Evolutionary conservation across 208 protist species (phyloP).

Genomic region (Angomonas ambiguus): DNA sequence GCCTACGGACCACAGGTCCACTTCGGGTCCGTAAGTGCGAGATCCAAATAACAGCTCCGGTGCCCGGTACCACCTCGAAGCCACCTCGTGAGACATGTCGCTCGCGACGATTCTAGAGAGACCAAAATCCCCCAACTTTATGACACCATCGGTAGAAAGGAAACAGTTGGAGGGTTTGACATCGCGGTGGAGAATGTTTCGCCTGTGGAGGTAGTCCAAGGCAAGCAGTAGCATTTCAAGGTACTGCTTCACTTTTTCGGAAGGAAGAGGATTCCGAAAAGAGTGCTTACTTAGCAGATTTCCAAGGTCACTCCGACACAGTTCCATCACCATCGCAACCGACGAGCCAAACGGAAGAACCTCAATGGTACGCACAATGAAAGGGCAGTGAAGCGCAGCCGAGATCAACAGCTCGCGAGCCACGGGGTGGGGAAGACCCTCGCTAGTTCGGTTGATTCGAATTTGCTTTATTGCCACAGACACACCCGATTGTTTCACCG

Average conservation of each 20-base stretch:
- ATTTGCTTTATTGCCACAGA: constrained; percentile 75
- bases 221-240: constrained; percentile 65
- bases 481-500: constrained; percentile 43
- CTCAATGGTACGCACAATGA: constrained; percentile 61
- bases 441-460: constrained; percentile 33
- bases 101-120: constrained; percentile 31
- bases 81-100: constrained; percentile 86
- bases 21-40: constrained; percentile 61
- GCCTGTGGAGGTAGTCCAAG: constrained; percentile 51
- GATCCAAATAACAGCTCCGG: constrained; percentile 85
- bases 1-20: constrained; percentile 90
- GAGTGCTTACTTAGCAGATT: constrained; percentile 29
- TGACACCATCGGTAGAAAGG: constrained; percentile 22
- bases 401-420: constrained; percentile 71
- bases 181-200: constrained; percentile 79
- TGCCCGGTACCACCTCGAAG: constrained; percentile 84
- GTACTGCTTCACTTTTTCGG: constrained; percentile 18
- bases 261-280: constrained; percentile 22
- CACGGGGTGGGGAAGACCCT: constrained; percentile 79
- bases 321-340: constrained; percentile 79
- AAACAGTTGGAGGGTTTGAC: constrained; percentile 89
- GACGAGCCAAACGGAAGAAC: constrained; percentile 49
- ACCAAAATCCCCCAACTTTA: constrained; percentile 64
- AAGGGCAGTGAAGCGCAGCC: constrained; percentile 39
- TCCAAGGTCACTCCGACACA: constrained; percentile 56